Evolutionary conservation across 139 green algal genomes (phyloP).

Genomic region (Tetraselmis striata): DNA sequence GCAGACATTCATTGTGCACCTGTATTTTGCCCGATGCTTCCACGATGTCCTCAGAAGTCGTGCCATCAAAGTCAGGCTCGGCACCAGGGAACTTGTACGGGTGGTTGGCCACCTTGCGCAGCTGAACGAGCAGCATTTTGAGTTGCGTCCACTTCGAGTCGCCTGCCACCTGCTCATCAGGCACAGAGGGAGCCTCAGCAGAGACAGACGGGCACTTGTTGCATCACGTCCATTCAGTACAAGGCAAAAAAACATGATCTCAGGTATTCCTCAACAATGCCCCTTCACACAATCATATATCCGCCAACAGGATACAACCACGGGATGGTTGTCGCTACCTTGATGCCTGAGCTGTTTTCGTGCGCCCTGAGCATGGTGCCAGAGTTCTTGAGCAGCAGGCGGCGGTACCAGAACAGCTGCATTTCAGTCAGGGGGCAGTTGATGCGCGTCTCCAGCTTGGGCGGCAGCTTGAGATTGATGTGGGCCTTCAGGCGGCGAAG

Average conservation of each 20-base stretch:
- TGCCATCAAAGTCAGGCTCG: constrained; percentile 55
- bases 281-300: too few species aligned
- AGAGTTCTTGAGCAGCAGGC: constrained; percentile 41
- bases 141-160: constrained; percentile 47
- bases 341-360: too few species aligned
- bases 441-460: constrained; percentile 60
- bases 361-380: too few species aligned
- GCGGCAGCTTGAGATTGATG: constrained; percentile 43
- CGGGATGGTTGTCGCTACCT: too few species aligned
- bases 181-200: too few species aligned
- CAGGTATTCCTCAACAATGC: too few species aligned
- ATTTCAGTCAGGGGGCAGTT: constrained; percentile 45
- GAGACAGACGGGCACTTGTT: too few species aligned
- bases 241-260: too few species aligned
- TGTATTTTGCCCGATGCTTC: constrained; percentile 56
- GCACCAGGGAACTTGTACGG: constrained; percentile 56
- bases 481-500: constrained; percentile 69
- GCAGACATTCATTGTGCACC: too few species aligned
- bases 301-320: too few species aligned
- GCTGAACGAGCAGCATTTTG: constrained; percentile 65
- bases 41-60: constrained; percentile 47
- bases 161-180: too few species aligned
- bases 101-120: constrained; percentile 71
- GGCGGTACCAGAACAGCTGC: constrained; percentile 47
- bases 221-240: too few species aligned